Percentiles rank a stretch among this genome's conserved stretches.
These are phyloP conservation scores for Taxawa tesnikishii DNA, from an alignment of 2,329 filamentous ascomycete genomes.

Conservation along the genomic window DNA sequence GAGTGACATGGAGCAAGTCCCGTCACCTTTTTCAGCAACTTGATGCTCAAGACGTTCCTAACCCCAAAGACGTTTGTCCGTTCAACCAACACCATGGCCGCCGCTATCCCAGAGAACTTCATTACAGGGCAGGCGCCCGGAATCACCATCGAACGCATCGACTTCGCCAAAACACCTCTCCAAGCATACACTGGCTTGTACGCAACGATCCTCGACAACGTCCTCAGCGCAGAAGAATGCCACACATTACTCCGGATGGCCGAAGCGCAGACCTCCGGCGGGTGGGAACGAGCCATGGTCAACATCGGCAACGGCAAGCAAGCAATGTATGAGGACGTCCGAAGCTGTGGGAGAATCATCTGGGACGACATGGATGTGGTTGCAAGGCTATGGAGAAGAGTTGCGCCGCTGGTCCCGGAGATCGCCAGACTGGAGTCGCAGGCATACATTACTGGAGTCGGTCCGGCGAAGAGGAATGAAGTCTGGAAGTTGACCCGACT, in stretches of 20 bases:
- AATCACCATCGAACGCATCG: constrained; percentile 36
- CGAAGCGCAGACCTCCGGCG: constrained; percentile 28
- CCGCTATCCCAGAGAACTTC: too few relatives aligned
- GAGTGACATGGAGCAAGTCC: too few relatives aligned
- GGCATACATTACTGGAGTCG: constrained; percentile 33
- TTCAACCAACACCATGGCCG: too few relatives aligned
- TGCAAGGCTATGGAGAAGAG: constrained; percentile 49
- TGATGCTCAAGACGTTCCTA: too few relatives aligned
- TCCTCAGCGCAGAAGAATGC: constrained; percentile 54
- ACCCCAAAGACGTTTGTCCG: too few relatives aligned
- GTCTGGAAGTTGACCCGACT: constrained; percentile 35
- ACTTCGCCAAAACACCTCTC: constrained; percentile 40
- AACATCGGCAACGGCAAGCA: constrained; percentile 53
- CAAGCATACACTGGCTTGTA: constrained; percentile 42
- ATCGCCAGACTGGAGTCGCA: constrained; percentile 22
- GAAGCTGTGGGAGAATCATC: constrained; percentile 66
- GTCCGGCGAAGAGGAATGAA: constrained; percentile 30
- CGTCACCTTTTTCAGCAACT: too few relatives aligned
- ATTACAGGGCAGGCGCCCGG: too few relatives aligned
- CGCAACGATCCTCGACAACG: constrained; percentile 52
- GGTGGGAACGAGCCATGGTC: constrained; percentile 59
- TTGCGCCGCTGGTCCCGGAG: constrained; percentile 35
- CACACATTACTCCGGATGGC: constrained; percentile 39
- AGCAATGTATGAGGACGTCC: constrained; percentile 41
- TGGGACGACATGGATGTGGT: constrained; percentile 55